phyloP scores from a whole-genome alignment of 2,329 filamentous ascomycete genomes.

The Cordyceps cateniannulata region DNA sequence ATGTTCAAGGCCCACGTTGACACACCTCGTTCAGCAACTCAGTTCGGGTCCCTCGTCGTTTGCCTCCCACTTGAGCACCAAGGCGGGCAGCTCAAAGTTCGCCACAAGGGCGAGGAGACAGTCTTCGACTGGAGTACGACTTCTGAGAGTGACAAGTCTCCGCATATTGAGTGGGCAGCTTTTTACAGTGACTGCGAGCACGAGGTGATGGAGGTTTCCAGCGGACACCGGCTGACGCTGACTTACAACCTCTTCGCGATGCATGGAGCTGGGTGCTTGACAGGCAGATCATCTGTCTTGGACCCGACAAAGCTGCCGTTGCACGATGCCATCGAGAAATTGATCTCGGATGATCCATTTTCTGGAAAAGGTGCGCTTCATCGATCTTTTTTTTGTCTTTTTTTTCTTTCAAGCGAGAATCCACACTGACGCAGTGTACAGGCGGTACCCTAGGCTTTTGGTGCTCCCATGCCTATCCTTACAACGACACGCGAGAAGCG shows the following conservation, averaged over 20 bases:
- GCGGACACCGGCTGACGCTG: slow-evolving; percentile 48
- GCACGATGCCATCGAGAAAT: neutral
- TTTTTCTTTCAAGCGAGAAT: too few relatives aligned
- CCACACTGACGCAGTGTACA: slow-evolving; percentile 15
- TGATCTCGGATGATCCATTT: neutral
- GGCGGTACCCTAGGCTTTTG: slow-evolving; percentile 38
- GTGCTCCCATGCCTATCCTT: slow-evolving; percentile 42
- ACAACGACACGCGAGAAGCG: slow-evolving; percentile 22
- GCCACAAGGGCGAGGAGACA: slow-evolving; percentile 29
- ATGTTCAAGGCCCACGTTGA: slow-evolving; percentile 47
- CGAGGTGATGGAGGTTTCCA: slow-evolving; percentile 41
- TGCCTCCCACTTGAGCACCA: slow-evolving; percentile 34
- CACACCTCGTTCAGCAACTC: slow-evolving; percentile 39
- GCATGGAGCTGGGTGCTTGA: slow-evolving; percentile 19
- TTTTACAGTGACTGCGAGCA: slow-evolving; percentile 50
- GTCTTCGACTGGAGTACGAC: slow-evolving; percentile 34
- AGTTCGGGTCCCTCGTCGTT: slow-evolving; percentile 49
- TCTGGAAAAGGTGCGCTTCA: neutral
- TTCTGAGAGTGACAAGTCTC: slow-evolving; percentile 15
- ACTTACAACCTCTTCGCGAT: slow-evolving; percentile 51
- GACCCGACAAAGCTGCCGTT: slow-evolving; percentile 6
- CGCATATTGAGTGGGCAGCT: slow-evolving; percentile 37
- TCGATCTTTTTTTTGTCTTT: too few relatives aligned
- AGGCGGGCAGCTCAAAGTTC: slow-evolving; percentile 38
- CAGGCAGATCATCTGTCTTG: slow-evolving; percentile 1